Evolutionary conservation across 768 basidiomycete species (phyloP).

Genomic region (Heimioporus sp.): DNA sequence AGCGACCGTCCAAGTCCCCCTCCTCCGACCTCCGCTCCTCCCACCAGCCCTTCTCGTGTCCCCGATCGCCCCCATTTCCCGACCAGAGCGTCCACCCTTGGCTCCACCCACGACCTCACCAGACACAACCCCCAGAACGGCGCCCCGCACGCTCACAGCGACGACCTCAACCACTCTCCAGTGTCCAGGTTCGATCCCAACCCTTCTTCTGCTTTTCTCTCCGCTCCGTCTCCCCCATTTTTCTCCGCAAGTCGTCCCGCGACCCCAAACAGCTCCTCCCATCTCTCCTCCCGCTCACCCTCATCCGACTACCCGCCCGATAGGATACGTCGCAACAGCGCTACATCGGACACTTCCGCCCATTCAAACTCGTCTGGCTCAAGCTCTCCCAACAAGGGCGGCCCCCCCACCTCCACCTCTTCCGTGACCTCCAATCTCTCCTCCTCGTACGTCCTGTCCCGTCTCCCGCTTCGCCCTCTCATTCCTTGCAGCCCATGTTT

Average conservation of each 20-base stretch:
- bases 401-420: conserved; percentile 51
- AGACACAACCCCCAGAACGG: conserved; percentile 40
- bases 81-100: conserved; percentile 63
- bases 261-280: conserved; percentile 49
- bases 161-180: conserved; percentile 59
- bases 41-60: conserved; percentile 35
- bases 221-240: conserved; percentile 46
- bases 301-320: conserved; percentile 54
- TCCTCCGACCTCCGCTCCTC: conserved; percentile 36
- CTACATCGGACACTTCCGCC: conserved; percentile 51
- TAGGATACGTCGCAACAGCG: conserved; percentile 45
- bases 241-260: conserved; percentile 54
- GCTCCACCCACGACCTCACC: conserved; percentile 51
- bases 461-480: conserved; percentile 4
- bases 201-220: conserved; percentile 29
- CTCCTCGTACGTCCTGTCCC: conserved; percentile 51
- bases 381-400: conserved; percentile 36
- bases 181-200: conserved; percentile 13
- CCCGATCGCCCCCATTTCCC: conserved; percentile 56
- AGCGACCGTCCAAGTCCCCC: conserved; percentile 18
- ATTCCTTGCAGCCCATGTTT: conserved; percentile 56
- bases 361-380: conserved; percentile 54
- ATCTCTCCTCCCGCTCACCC: conserved; percentile 46
- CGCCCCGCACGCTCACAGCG: conserved; percentile 57
- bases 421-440: conserved; percentile 53